A percentile compares a stretch with the other conserved stretches of the same genome.
These are phyloP conservation scores for Teunomyces tritomae DNA, from an alignment of 805 yeast species.

Conservation along the genomic window DNA sequence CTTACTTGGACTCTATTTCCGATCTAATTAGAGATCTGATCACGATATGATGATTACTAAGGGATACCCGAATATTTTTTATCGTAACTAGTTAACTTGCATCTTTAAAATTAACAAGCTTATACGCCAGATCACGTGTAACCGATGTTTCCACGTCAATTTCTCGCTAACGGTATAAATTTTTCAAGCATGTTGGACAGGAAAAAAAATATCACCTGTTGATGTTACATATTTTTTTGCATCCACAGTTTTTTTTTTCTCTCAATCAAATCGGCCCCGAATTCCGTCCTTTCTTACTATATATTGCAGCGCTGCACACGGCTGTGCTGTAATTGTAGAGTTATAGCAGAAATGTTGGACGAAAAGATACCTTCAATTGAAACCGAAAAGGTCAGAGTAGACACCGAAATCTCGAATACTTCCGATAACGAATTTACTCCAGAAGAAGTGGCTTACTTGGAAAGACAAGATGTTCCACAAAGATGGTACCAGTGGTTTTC, in stretches of 20 bases:
- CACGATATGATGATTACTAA: too few relatives aligned
- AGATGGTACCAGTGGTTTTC: conserved; percentile 31
- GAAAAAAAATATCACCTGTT: neutral
- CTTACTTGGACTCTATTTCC: neutral
- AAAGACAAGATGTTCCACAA: conserved; percentile 11
- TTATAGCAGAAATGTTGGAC: neutral
- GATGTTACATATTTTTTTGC: too few relatives aligned
- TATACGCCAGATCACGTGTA: conserved; percentile 1
- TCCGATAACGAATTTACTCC: conserved; percentile 4
- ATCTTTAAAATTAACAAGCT: neutral
- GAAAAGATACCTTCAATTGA: neutral
- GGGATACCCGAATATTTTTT: too few relatives aligned
- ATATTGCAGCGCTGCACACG: too few relatives aligned
- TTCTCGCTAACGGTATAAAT: neutral
- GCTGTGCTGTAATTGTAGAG: too few relatives aligned
- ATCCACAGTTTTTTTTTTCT: too few relatives aligned
- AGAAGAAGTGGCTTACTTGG: conserved; percentile 12
- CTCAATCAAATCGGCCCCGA: too few relatives aligned
- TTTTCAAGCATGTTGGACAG: neutral
- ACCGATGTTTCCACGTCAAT: neutral
- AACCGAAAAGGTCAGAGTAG: neutral
- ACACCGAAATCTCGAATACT: neutral
- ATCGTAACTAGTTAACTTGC: neutral
- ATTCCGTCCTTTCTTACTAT: too few relatives aligned
- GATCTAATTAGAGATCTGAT: neutral